Conservation (phyloP, 2,329 filamentous ascomycete species). For the Calonectria hongkongensis region DNA sequence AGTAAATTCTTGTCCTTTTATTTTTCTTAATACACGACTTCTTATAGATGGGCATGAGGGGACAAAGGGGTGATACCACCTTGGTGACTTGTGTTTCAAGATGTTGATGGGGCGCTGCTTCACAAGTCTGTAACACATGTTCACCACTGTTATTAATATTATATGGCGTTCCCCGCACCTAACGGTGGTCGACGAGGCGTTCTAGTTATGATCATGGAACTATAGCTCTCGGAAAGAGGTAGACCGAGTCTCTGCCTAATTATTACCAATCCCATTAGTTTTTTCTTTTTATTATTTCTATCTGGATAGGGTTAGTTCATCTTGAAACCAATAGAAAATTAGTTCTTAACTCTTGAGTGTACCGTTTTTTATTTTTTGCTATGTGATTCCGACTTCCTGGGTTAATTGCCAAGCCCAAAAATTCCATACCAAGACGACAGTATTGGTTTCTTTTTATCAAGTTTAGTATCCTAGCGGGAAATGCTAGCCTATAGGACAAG, state of each 20-base stretch:
- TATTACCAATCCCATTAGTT: conserved; percentile 44
- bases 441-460: conserved; percentile 9
- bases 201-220: conserved; percentile 54
- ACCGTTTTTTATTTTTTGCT: not conserved
- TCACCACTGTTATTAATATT: conserved; percentile 45
- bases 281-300: conserved; percentile 46
- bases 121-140: conserved; percentile 38
- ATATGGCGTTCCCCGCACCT: conserved; percentile 39
- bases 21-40: conserved; percentile 53
- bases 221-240: conserved; percentile 49
- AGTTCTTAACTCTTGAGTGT: conserved; percentile 33
- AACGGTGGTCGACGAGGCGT: conserved; percentile 42
- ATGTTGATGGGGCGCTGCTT: conserved; percentile 32
- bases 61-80: conserved; percentile 44
- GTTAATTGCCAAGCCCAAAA: not conserved
- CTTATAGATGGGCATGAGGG: conserved; percentile 50
- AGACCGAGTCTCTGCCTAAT: conserved; percentile 44
- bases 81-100: conserved; percentile 44
- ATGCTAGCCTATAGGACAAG: not conserved
- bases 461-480: too few relatives aligned
- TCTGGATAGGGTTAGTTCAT: conserved; percentile 52
- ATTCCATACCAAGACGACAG: too few relatives aligned
- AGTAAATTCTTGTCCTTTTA: conserved; percentile 44
- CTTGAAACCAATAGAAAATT: conserved; percentile 44
- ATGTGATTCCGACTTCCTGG: not conserved